phyloP scores from a whole-genome alignment of 2,329 filamentous ascomycete genomes.

The Stagonosporopsis vannaccii region DNA sequence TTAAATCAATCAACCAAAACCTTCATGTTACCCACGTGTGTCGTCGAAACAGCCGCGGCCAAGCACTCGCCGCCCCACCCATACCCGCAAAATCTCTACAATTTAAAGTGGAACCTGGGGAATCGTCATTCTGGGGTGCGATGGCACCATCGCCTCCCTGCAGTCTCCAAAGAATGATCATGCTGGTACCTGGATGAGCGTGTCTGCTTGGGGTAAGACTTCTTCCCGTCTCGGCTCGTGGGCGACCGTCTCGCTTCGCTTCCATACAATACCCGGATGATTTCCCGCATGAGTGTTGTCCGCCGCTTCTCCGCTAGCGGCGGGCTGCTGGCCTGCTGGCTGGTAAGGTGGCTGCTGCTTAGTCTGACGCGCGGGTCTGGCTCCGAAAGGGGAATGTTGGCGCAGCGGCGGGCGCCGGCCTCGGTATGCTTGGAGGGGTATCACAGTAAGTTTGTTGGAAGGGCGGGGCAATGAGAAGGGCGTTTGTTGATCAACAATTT shows the following conservation, averaged over 20 bases:
- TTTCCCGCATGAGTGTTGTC: not conserved
- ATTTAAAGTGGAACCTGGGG: not conserved
- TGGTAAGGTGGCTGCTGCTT: not conserved
- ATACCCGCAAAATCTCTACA: not conserved
- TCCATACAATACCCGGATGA: too few relatives aligned
- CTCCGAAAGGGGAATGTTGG: constrained; percentile 1
- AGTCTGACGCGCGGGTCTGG: not conserved
- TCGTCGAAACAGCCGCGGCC: not conserved
- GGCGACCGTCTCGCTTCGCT: too few relatives aligned
- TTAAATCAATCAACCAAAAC: not conserved
- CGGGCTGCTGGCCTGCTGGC: not conserved
- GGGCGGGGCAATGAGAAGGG: not conserved
- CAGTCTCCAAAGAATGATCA: not conserved
- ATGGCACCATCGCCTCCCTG: constrained; percentile 15
- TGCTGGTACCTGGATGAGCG: not conserved
- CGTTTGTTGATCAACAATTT: constrained; percentile 8
- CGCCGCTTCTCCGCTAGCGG: constrained; percentile 7
- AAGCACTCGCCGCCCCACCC: not conserved
- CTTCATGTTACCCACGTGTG: not conserved
- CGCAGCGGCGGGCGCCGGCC: not conserved
- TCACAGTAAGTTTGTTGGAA: not conserved
- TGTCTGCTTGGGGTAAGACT: not conserved
- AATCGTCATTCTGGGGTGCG: constrained; percentile 12
- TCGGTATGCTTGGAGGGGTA: not conserved
- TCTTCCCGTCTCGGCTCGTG: not conserved